Evolutionary conservation across 805 yeast species (phyloP).

Genomic region (Saturnispora sekii): DNA sequence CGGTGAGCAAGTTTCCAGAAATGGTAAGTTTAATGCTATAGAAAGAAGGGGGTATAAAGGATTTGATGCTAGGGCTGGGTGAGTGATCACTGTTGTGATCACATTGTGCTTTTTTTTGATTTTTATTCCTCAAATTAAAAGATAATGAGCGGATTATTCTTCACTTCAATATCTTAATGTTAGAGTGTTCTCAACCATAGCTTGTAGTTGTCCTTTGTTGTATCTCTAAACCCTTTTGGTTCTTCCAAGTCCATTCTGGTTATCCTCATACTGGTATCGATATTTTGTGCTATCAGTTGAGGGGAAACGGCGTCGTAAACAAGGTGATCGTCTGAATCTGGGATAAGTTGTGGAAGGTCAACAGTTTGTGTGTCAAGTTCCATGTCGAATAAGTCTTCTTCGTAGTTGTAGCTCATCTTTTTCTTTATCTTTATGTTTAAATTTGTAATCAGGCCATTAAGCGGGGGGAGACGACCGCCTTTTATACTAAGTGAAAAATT

Average conservation of each 20-base stretch:
- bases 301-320: conserved; percentile 3
- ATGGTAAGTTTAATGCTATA: too few relatives aligned
- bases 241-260: conserved; percentile 1
- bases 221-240: not conserved
- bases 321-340: not conserved
- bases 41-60: not conserved
- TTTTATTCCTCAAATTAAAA: too few relatives aligned
- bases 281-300: not conserved
- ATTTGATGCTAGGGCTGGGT: not conserved
- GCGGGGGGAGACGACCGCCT: not conserved
- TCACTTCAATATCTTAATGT: not conserved
- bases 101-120: too few relatives aligned
- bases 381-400: conserved; percentile 1
- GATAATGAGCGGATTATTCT: not conserved
- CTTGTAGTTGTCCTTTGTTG: conserved; percentile 6
- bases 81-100: too few relatives aligned
- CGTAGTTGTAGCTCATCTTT: conserved; percentile 2
- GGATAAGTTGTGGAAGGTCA: conserved; percentile 2
- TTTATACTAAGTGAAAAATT: not conserved
- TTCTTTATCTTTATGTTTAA: not conserved
- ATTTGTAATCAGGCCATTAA: too few relatives aligned
- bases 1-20: too few relatives aligned
- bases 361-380: not conserved
- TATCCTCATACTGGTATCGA: not conserved
- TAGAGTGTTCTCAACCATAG: conserved; percentile 5